These are phyloP conservation scores for Beauveria asiatica DNA, from an alignment of 2,329 filamentous ascomycete genomes.

Conservation along the genomic window DNA sequence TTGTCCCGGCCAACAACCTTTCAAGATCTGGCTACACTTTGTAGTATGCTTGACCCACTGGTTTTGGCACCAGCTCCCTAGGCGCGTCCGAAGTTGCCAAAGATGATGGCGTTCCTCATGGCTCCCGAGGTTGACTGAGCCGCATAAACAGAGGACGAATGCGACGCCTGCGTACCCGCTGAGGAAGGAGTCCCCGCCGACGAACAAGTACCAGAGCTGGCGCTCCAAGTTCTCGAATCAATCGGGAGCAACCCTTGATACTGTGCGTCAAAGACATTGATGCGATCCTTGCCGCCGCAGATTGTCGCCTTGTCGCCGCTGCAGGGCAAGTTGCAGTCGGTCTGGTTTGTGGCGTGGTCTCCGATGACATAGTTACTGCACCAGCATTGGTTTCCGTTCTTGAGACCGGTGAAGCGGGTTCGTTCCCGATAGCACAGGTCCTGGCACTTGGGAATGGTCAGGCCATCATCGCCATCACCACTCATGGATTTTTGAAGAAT, in stretches of 20 bases:
- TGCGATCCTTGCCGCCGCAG: constrained; percentile 14
- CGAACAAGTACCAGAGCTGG: neutral
- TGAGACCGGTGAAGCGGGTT: constrained; percentile 10
- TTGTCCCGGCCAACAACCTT: neutral
- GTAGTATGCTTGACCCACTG: neutral
- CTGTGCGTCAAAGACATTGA: constrained; percentile 13
- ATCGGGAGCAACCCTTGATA: neutral
- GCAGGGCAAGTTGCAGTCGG: constrained; percentile 14
- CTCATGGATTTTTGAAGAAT: constrained; percentile 24
- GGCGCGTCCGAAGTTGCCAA: neutral
- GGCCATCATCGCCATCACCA: constrained; percentile 13
- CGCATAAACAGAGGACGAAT: neutral
- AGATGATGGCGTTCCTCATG: neutral
- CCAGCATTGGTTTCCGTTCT: constrained; percentile 16
- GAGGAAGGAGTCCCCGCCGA: neutral
- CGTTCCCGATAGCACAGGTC: neutral
- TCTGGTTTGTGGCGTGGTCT: constrained; percentile 8
- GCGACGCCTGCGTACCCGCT: no score
- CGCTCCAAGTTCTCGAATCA: neutral
- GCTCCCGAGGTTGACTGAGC: neutral
- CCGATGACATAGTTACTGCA: constrained; percentile 14
- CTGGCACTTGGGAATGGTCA: constrained; percentile 26
- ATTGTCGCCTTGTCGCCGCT: constrained; percentile 13
- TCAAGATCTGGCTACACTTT: neutral
- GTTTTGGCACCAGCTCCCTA: neutral